These are phyloP conservation scores for Ceratobasidium sp. DNA, from an alignment of 1,284 basidiomycete genomes.

Conservation along the genomic window DNA sequence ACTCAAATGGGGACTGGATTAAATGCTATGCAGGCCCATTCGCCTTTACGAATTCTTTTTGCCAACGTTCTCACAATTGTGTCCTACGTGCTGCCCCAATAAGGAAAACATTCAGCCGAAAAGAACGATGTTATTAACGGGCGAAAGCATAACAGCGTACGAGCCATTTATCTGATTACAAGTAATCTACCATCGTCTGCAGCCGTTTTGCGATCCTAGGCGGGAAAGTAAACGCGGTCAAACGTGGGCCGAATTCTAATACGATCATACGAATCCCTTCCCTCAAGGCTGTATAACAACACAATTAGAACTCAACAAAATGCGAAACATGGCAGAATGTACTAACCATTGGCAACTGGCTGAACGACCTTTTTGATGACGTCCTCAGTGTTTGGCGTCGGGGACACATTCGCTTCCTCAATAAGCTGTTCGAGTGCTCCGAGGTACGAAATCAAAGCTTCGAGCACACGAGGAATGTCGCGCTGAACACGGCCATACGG, in stretches of 20 bases:
- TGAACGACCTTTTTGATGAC: constrained; percentile 64
- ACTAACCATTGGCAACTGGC: constrained; percentile 72
- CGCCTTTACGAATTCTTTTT: no score
- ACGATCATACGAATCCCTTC: constrained; percentile 75
- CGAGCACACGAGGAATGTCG: constrained; percentile 83
- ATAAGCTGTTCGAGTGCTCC: constrained; percentile 73
- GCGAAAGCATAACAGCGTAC: constrained; percentile 10
- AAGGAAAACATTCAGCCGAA: not conserved
- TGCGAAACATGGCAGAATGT: constrained; percentile 20
- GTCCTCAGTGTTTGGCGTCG: constrained; percentile 35
- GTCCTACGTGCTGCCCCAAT: not conserved
- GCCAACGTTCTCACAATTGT: no score
- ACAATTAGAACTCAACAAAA: not conserved
- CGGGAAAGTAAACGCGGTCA: constrained; percentile 82
- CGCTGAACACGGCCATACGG: constrained; percentile 84
- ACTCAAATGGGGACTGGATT: no score
- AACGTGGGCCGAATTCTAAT: constrained; percentile 78
- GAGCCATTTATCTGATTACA: constrained; percentile 33
- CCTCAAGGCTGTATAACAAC: constrained; percentile 68
- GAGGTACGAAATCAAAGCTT: constrained; percentile 78
- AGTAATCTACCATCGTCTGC: constrained; percentile 78
- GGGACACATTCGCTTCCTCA: constrained; percentile 43
- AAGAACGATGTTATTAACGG: not conserved
- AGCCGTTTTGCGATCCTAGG: constrained; percentile 72
- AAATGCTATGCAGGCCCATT: no score